Conservation (phyloP, 331 rosid species). For the Acacia pycnantha region DNA sequence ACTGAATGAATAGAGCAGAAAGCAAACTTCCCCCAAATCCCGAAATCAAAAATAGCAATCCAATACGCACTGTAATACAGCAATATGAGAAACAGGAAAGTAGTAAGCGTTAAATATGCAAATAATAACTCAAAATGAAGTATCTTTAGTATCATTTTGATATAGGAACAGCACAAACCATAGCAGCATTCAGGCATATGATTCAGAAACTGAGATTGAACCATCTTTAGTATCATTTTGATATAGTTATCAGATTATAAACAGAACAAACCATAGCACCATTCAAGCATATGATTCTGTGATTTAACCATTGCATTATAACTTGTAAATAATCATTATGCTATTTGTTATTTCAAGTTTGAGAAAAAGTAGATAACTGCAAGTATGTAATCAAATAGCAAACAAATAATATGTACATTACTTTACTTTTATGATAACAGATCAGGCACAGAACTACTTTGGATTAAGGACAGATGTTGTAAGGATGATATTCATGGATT, state of each 20-base stretch:
- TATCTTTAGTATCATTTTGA: not conserved
- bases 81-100: conserved; percentile 15
- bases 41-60: conserved; percentile 78
- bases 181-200: not conserved
- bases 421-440: not conserved
- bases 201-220: not conserved
- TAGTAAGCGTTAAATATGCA: conserved; percentile 10
- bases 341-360: not conserved
- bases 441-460: not conserved
- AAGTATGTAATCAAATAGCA: not conserved
- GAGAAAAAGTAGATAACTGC: not conserved
- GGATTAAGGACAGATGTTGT: not conserved
- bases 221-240: not conserved
- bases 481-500: not conserved
- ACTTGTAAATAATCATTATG: not conserved
- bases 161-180: not conserved
- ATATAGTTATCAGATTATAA: not conserved
- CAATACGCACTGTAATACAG: conserved; percentile 63
- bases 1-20: conserved; percentile 79
- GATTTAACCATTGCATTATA: not conserved
- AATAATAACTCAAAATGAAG: not conserved
- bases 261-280: not conserved
- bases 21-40: conserved; percentile 95
- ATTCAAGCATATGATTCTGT: not conserved
- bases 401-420: not conserved